Evolutionary conservation across 129 eudicot genomes (phyloP).

Genomic region (Artemisia annua): DNA sequence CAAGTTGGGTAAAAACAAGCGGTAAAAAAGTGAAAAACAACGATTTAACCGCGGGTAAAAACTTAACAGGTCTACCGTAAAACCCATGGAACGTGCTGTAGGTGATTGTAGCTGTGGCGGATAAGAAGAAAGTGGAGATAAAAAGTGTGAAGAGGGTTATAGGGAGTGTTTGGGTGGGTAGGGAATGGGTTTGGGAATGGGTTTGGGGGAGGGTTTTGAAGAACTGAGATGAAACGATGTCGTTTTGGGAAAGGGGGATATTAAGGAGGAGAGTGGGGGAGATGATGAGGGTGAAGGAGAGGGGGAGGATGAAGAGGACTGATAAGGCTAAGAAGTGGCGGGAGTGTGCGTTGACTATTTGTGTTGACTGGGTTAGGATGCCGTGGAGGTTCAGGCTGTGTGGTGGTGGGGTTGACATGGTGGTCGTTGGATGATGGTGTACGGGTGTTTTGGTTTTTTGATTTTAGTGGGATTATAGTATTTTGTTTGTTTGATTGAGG

Average conservation of each 20-base stretch:
- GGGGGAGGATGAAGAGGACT: constrained; percentile 74
- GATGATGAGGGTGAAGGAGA: constrained; percentile 59
- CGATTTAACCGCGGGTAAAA: constrained; percentile 55
- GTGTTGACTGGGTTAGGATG: constrained; percentile 59
- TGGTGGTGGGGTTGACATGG: constrained; percentile 38
- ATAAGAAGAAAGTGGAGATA: constrained; percentile 35
- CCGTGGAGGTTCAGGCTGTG: constrained; percentile 39
- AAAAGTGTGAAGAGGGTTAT: constrained; percentile 37
- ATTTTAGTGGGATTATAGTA: no score
- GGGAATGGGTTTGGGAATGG: constrained; percentile 8
- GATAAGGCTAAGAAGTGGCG: constrained; percentile 85
- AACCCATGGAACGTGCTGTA: constrained; percentile 66
- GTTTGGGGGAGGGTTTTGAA: not conserved
- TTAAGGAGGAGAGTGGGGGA: constrained; percentile 46
- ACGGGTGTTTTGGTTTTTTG: not conserved
- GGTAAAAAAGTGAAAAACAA: constrained; percentile 45
- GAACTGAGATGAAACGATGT: constrained; percentile 37
- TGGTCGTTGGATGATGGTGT: constrained; percentile 20
- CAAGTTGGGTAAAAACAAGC: constrained; percentile 45
- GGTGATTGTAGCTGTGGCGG: constrained; percentile 58
- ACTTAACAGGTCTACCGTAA: constrained; percentile 64
- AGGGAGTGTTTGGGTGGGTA: constrained; percentile 26
- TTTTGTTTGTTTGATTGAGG: no score
- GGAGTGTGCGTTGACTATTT: constrained; percentile 58
- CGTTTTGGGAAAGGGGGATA: constrained; percentile 22